Conservation (phyloP, 805 yeast genomes). For the Yarrowia bubula region DNA sequence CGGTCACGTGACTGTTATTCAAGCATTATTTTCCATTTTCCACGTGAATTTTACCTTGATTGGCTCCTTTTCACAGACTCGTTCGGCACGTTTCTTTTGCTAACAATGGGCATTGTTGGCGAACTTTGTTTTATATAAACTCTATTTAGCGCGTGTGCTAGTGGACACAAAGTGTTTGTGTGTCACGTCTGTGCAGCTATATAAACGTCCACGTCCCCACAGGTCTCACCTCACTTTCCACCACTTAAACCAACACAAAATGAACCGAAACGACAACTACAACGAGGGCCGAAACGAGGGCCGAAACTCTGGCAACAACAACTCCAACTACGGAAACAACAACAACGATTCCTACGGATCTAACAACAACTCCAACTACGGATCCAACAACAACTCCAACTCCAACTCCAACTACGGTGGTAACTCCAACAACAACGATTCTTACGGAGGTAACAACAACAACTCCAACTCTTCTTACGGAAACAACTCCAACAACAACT, state of each 20-base stretch:
- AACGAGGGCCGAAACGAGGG: background rate
- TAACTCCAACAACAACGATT: background rate
- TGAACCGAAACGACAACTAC: slow-evolving; percentile 20
- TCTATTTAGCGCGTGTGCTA: background rate
- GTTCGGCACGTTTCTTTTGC: background rate
- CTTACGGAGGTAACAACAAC: background rate
- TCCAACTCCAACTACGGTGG: background rate
- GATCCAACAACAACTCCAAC: background rate
- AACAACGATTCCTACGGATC: background rate
- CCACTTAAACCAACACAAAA: background rate
- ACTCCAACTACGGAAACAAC: background rate
- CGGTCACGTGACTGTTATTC: background rate
- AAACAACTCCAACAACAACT: background rate
- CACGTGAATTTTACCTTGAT: too few relatives aligned
- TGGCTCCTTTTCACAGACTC: background rate
- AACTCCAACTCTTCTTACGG: background rate
- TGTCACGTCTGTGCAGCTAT: background rate
- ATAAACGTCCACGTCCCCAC: background rate
- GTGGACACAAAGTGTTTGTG: background rate
- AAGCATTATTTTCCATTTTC: background rate
- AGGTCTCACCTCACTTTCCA: background rate
- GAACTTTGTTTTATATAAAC: background rate
- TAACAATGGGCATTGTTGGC: slow-evolving; percentile 1
- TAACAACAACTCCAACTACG: background rate
- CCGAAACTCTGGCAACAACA: background rate